Evolutionary conservation across 805 yeast species (phyloP).

Genomic region (Candida verbasci): DNA sequence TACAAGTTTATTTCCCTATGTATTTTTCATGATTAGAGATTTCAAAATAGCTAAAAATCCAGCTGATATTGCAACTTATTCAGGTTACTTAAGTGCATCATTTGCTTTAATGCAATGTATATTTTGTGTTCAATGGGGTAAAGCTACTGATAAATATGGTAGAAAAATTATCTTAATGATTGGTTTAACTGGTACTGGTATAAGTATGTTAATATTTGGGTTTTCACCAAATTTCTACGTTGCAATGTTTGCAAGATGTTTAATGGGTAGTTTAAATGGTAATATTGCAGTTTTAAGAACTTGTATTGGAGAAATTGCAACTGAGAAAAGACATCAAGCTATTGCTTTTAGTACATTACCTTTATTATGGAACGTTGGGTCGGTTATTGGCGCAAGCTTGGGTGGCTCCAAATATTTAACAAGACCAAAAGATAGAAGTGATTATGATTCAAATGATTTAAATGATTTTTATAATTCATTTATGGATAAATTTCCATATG

Average conservation of each 20-base stretch:
- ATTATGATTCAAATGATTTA: not conserved
- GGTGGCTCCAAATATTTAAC: constrained; percentile 50
- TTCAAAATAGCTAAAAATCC: constrained; percentile 47
- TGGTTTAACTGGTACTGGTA: constrained; percentile 52
- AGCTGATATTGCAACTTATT: constrained; percentile 53
- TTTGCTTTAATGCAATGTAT: constrained; percentile 59
- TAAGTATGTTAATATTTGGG: constrained; percentile 48
- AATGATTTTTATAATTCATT: constrained; percentile 20
- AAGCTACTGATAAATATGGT: constrained; percentile 50
- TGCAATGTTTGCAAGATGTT: constrained; percentile 50
- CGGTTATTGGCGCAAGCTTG: constrained; percentile 57
- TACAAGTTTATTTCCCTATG: constrained; percentile 60
- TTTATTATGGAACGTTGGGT: constrained; percentile 56
- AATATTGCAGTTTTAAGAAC: constrained; percentile 65
- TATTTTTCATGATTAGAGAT: constrained; percentile 59
- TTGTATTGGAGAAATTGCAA: constrained; percentile 55
- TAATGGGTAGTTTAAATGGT: constrained; percentile 58
- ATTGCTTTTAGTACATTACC: constrained; percentile 61
- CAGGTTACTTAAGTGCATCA: constrained; percentile 59
- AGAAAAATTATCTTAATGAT: constrained; percentile 49
- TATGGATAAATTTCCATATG: constrained; percentile 30
- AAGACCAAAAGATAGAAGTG: constrained; percentile 24
- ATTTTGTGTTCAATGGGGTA: constrained; percentile 60
- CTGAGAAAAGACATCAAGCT: constrained; percentile 55
- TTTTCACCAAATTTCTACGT: constrained; percentile 47